Percentiles rank a stretch among this genome's conserved stretches.
phyloP scores from a whole-genome alignment of 2,329 filamentous ascomycete species.

The Aspergillus vadensis region DNA sequence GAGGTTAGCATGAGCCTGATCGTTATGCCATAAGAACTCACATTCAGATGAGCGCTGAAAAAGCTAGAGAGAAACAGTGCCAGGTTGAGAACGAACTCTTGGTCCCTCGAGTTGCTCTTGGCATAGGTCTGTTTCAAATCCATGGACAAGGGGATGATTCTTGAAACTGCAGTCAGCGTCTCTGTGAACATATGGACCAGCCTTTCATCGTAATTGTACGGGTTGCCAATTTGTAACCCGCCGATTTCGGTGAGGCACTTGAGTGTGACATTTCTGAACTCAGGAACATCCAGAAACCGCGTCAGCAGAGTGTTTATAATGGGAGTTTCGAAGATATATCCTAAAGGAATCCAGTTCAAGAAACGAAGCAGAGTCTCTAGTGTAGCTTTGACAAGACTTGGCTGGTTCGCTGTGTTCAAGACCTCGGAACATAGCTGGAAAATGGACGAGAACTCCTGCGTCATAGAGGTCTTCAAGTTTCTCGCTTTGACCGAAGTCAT shows the following conservation, averaged over 20 bases:
- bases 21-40: conserved; percentile 42
- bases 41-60: conserved; percentile 87
- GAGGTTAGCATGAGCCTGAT: conserved; percentile 4
- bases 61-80: conserved; percentile 97
- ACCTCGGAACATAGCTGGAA: conserved; percentile 98
- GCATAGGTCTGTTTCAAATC: conserved; percentile 91
- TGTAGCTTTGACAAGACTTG: conserved; percentile 91
- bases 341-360: conserved; percentile 97
- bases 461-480: conserved; percentile 98
- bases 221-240: conserved; percentile 77
- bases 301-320: conserved; percentile 93
- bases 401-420: conserved; percentile 82
- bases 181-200: conserved; percentile 98
- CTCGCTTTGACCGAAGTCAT: conserved; percentile 99
- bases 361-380: conserved; percentile 94
- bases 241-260: conserved; percentile 98
- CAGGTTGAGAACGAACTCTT: conserved; percentile 96
- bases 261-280: conserved; percentile 94
- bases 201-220: conserved; percentile 86
- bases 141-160: conserved; percentile 86
- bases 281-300: conserved; percentile 86
- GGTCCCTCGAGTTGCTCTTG: conserved; percentile 86
- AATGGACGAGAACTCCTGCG: conserved; percentile 95
- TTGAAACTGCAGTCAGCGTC: conserved; percentile 86
- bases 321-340: conserved; percentile 97